These are phyloP conservation scores for Globisporangium polare DNA, from an alignment of 352 stramenopile genomes.

Conservation along the genomic window DNA sequence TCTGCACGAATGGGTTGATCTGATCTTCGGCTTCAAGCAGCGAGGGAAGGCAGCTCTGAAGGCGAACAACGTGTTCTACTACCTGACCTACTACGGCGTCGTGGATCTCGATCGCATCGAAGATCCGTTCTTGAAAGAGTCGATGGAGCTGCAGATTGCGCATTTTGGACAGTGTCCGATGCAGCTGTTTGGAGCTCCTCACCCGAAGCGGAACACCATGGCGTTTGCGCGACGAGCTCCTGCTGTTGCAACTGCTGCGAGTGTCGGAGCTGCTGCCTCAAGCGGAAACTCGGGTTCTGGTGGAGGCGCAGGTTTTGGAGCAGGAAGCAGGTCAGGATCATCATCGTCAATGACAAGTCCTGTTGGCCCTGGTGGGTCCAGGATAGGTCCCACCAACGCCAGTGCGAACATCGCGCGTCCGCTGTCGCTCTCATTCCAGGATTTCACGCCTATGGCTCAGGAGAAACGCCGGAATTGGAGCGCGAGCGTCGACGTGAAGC, in stretches of 20 bases:
- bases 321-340: neutral
- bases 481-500: conserved; percentile 51
- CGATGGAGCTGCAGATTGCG: conserved; percentile 97
- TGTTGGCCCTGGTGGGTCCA: neutral
- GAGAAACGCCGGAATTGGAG: conserved; percentile 62
- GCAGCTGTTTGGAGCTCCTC: conserved; percentile 87
- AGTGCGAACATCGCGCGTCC: conserved; percentile 36
- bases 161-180: conserved; percentile 99
- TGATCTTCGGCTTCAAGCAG: conserved; percentile 99
- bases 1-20: conserved; percentile 98
- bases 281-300: neutral
- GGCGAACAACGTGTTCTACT: conserved; percentile 96
- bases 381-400: neutral
- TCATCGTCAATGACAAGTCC: conserved; percentile 14
- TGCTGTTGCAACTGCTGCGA: conserved; percentile 5
- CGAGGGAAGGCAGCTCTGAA: conserved; percentile 90
- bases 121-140: conserved; percentile 90
- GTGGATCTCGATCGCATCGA: conserved; percentile 97
- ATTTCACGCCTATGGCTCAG: conserved; percentile 44
- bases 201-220: conserved; percentile 55
- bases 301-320: neutral
- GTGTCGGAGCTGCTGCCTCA: conserved; percentile 4
- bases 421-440: conserved; percentile 63
- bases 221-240: conserved; percentile 22
- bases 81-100: conserved; percentile 90